phyloP scores from a whole-genome alignment of 2,329 filamentous ascomycete genomes.

The Colletotrichum lindemuthianum region DNA sequence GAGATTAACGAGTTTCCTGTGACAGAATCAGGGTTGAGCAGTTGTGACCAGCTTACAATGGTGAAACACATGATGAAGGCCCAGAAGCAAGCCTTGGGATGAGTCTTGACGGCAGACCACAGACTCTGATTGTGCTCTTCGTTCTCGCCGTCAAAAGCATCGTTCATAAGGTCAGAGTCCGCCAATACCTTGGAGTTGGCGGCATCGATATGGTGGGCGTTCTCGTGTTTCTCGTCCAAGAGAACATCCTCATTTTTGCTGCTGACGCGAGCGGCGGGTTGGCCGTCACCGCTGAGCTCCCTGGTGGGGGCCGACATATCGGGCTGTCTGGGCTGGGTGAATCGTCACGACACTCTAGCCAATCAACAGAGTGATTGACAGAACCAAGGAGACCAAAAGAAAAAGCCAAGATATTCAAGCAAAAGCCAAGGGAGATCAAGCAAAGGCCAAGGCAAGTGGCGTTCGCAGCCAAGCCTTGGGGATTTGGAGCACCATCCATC shows the following conservation, averaged over 20 bases:
- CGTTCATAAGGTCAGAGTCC: constrained; percentile 50
- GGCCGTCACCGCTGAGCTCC: constrained; percentile 29
- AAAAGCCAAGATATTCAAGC: background rate
- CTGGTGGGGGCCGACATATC: constrained; percentile 32
- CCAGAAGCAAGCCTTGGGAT: constrained; percentile 58
- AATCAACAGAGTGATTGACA: background rate
- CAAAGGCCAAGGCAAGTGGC: background rate
- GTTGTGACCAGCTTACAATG: constrained; percentile 49
- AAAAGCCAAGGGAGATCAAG: background rate
- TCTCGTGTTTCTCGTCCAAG: constrained; percentile 32
- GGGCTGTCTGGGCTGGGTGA: background rate
- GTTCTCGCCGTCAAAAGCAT: constrained; percentile 55
- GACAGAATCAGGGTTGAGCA: too few species aligned
- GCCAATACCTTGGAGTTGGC: constrained; percentile 47
- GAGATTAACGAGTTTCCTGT: background rate
- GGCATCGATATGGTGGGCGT: constrained; percentile 39
- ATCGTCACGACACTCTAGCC: background rate
- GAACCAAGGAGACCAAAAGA: background rate
- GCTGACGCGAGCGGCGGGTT: background rate
- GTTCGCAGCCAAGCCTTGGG: background rate
- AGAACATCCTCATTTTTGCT: background rate
- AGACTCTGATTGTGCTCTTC: constrained; percentile 53
- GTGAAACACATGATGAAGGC: constrained; percentile 61
- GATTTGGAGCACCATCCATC: background rate
- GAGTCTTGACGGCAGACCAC: constrained; percentile 49